phyloP scores from a whole-genome alignment of 192 early-diverging fungal species.

The Coemansia sp. region DNA sequence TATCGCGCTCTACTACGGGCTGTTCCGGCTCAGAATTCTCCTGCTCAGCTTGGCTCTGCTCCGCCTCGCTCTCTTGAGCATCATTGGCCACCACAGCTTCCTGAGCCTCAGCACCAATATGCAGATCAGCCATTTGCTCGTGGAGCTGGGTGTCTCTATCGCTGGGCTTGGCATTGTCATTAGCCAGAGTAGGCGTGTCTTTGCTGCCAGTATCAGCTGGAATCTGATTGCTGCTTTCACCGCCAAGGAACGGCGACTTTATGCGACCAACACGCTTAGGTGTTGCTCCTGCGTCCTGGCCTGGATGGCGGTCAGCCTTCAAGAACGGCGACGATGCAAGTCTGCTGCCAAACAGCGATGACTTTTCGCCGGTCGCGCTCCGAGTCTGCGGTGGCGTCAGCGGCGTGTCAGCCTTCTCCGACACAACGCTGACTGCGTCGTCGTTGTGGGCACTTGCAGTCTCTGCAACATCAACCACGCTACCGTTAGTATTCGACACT shows the following conservation, averaged over 20 bases:
- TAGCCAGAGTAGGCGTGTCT: not conserved
- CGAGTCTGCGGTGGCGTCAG: constrained; percentile 24
- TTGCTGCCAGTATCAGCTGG: constrained; percentile 2
- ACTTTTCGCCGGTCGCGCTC: constrained; percentile 22
- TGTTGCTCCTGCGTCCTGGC: constrained; percentile 10
- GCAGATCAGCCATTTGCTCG: constrained; percentile 21
- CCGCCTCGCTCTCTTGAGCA: not conserved
- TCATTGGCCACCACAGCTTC: not conserved
- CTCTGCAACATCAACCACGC: not conserved
- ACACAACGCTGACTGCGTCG: not conserved
- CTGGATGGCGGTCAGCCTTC: constrained; percentile 38
- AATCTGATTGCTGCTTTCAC: constrained; percentile 4
- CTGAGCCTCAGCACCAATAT: constrained; percentile 5
- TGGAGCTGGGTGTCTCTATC: constrained; percentile 1
- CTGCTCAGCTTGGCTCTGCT: not conserved
- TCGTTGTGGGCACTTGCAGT: not conserved
- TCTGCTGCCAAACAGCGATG: constrained; percentile 24
- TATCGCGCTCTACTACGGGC: not conserved
- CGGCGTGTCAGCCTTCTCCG: constrained; percentile 9
- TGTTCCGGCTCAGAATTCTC: not conserved
- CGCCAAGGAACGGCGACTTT: constrained; percentile 47
- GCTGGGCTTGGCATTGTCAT: not conserved
- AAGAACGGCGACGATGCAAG: constrained; percentile 52
- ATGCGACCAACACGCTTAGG: constrained; percentile 38
- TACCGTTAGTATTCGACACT: not conserved